A percentile compares a stretch with the other conserved stretches of the same genome.
Conservation (phyloP, 1,139 yeast species). For the Hansenula anomala region DNA sequence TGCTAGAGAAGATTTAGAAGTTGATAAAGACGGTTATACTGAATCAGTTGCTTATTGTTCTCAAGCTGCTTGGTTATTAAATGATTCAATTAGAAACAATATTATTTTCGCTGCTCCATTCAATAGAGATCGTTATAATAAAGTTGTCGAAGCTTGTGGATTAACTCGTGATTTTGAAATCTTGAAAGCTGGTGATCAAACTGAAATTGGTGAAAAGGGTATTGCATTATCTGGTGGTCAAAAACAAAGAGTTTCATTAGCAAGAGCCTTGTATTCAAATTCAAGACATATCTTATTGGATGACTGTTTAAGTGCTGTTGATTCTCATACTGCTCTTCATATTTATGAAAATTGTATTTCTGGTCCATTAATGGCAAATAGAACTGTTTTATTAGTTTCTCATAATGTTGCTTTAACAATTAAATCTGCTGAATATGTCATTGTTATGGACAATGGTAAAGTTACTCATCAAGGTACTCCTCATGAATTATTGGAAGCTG, state of each 20-base stretch:
- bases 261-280: slow-evolving; percentile 87
- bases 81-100: slow-evolving; percentile 82
- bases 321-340: slow-evolving; percentile 92
- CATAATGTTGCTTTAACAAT: slow-evolving; percentile 91
- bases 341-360: slow-evolving; percentile 85
- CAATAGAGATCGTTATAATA: slow-evolving; percentile 69
- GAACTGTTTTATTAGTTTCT: slow-evolving; percentile 89
- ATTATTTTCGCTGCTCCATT: slow-evolving; percentile 74
- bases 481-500: slow-evolving; percentile 47
- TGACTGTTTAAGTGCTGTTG: slow-evolving; percentile 96
- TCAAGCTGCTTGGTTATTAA: slow-evolving; percentile 92
- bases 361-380: slow-evolving; percentile 77
- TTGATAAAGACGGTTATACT: slow-evolving; percentile 78
- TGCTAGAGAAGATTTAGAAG: slow-evolving; percentile 64
- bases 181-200: slow-evolving; percentile 72
- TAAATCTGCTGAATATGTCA: slow-evolving; percentile 72
- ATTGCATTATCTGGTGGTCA: slow-evolving; percentile 96
- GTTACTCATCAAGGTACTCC: slow-evolving; percentile 76
- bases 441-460: slow-evolving; percentile 82
- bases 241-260: slow-evolving; percentile 91
- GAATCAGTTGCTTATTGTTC: slow-evolving; percentile 95
- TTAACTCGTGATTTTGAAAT: slow-evolving; percentile 74
- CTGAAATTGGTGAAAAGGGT: slow-evolving; percentile 95
- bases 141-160: slow-evolving; percentile 82
- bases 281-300: slow-evolving; percentile 81